Evolutionary conservation across 2,329 filamentous ascomycete genomes (phyloP).

Genomic region (Lasiodiplodia citricola): DNA sequence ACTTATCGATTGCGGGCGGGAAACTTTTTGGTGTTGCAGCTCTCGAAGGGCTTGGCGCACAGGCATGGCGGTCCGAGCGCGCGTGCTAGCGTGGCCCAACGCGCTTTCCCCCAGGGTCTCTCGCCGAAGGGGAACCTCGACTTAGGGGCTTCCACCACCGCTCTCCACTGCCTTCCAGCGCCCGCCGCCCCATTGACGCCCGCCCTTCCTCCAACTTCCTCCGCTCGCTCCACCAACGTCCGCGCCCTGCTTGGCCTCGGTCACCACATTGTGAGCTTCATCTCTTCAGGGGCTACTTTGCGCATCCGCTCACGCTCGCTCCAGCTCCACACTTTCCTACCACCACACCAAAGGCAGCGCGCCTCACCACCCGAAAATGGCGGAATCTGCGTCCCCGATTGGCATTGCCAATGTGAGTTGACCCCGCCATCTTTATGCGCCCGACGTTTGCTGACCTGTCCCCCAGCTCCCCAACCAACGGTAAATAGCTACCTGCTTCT

Average conservation of each 20-base stretch:
- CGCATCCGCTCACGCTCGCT: conserved; percentile 19
- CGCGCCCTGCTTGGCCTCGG: neutral
- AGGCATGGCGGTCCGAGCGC: conserved; percentile 10
- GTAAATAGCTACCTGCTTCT: conserved; percentile 47
- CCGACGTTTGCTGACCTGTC: conserved; percentile 40
- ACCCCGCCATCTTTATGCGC: neutral
- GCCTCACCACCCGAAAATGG: conserved; percentile 53
- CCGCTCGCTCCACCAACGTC: conserved; percentile 23
- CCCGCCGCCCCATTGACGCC: conserved; percentile 18
- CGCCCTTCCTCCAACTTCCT: conserved; percentile 23
- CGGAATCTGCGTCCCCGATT: conserved; percentile 70
- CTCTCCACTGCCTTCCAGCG: conserved; percentile 21
- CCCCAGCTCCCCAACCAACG: conserved; percentile 71
- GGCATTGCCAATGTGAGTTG: conserved; percentile 74
- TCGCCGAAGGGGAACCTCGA: conserved; percentile 27
- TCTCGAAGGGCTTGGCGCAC: conserved; percentile 7
- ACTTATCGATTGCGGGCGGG: conserved; percentile 27
- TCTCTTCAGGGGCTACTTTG: conserved; percentile 21
- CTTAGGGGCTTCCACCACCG: conserved; percentile 27
- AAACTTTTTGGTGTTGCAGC: conserved; percentile 41
- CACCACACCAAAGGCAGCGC: conserved; percentile 19
- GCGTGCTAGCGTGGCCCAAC: conserved; percentile 25
- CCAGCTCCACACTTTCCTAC: conserved; percentile 17
- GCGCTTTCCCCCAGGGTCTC: conserved; percentile 24
- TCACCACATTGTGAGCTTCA: conserved; percentile 13